Evolutionary conservation across 2,329 filamentous ascomycete genomes (phyloP), one percentile per base, ranked within the genome.

Genomic region (Claviceps spartinae): DNA sequence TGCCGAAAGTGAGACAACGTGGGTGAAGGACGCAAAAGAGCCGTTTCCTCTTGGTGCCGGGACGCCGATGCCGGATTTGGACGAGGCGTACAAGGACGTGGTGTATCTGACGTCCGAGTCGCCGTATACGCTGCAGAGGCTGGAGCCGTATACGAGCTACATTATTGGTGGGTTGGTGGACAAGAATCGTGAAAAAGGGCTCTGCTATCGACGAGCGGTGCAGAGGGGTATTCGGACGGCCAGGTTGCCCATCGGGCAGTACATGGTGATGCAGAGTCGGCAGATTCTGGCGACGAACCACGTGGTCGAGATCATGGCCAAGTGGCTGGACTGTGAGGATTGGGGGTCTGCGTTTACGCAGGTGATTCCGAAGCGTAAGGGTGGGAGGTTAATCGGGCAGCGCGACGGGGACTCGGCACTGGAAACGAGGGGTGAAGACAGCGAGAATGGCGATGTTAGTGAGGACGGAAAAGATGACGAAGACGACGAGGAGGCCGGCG

Each of bases 101-200:
- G 79, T 98, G 53, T 98, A 98, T 64, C 79, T 98, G 4, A 88
- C 88, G 7, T 89, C 89, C 16, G 93, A 98, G 67, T 94, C 88
- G n/a, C 82, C 86, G 0, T 77, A 95, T 58, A 91, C 86, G 0
- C 76, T 98, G 34, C 83, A 85, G 5, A 79, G 86, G 44, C 77
- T 98, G 44, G 88, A 90, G 65, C 88, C 90, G 0, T 85, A 93
- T 68, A 89, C 85, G 55, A 91, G 82, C 54, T 98, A 98, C 67
- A 85, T 98, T 56, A 85, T 98, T 52, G 93, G 93, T 38, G 93
- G 91, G 0, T 75, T 98, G 38, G 93, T 98, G 26, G 93, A 98
- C 71, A 90, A 90, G 70, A 98, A 98, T 68, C 80, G 93, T 45
- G 85, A 98, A 68, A 98, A 98, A 72, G 89, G 88, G 1, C 75